A percentile compares a stretch with the other conserved stretches of the same genome.
Evolutionary conservation across 345 rosid species (phyloP).

Genomic region (Reutealis trisperma): DNA sequence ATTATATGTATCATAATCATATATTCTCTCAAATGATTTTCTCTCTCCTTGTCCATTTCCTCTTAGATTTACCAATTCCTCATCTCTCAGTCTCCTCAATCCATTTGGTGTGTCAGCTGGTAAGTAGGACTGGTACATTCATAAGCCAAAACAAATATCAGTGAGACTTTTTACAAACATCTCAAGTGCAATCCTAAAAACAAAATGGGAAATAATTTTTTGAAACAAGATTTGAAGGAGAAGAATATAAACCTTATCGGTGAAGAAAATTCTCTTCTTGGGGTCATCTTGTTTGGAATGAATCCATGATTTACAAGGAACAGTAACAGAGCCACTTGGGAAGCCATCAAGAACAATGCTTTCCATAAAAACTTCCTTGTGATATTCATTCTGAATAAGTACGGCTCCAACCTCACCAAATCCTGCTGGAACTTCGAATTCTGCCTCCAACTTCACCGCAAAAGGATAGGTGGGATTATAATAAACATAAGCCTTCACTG

Average conservation of each 20-base stretch:
- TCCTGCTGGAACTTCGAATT: constrained; percentile 10
- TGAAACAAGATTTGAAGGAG: too few species aligned
- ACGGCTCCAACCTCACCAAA: constrained; percentile 26
- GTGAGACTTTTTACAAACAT: too few species aligned
- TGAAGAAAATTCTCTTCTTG: constrained; percentile 19
- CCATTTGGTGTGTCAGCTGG: constrained; percentile 42
- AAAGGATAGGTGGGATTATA: neutral
- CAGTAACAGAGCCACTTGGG: neutral
- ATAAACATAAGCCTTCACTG: neutral
- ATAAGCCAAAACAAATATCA: too few species aligned
- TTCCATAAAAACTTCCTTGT: neutral
- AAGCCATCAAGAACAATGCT: constrained; percentile 17
- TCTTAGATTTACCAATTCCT: constrained; percentile 28
- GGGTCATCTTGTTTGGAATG: constrained; percentile 7
- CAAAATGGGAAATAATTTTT: too few species aligned
- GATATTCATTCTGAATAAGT: constrained; percentile 14
- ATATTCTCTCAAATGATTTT: constrained; percentile 32
- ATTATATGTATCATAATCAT: constrained; percentile 44
- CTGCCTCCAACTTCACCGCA: constrained; percentile 4
- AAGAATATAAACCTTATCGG: constrained; percentile 9
- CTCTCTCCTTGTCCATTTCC: constrained; percentile 44
- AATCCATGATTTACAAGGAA: constrained; percentile 19
- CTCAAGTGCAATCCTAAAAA: too few species aligned
- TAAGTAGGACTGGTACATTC: constrained; percentile 27
- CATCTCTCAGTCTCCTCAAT: constrained; percentile 28